Base-by-base conservation (phyloP, 129 eudicot species). In the Chrysanthemum lavandulifolium region DNA sequence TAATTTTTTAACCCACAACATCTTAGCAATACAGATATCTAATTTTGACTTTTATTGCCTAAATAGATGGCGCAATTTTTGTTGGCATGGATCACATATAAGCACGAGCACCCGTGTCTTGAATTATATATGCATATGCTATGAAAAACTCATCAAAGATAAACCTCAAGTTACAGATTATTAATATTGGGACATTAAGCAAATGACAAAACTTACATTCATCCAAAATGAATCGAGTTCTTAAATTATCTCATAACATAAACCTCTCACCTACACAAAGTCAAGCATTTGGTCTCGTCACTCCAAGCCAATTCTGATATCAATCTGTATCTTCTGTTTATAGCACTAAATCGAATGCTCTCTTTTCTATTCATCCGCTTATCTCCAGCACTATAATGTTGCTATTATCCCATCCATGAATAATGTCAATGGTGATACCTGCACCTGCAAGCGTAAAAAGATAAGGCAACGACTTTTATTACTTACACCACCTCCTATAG, bases 211-310 rank as follows among this genome's bases (percentile, higher is more conserved):
- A 53, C 56, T 19, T 13, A 15, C 16, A 13, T 57, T n/a, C 23
- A 23, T 15, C 65, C 54, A 1, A 33, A 55, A 52, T 61, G 19
- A 51, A 52, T 52, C 19, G 63, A 33, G 66, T 61, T 21, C 51
- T 71, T 70, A 36, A 36, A 69, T 61, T 15, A 70, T 70, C 51
- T 62, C 47, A 40, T 70, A 53, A 53, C 60, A 69, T 61, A 61
- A 77, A 53, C 72, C 61, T 59, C 10, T 69, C 59, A 36, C 53
- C 48, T 50, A 69, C 64, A 33, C 69, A 69, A 69, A 51, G 56
- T 61, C 65, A 5, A 69, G 25, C 71, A 33, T 58, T 27, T 0
- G 29, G 31, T 15, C 18, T 14, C 16, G 13, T 31, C 36, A 13
- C 64, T 52, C 73, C 36, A 54, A 36, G 36, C 51, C 61, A 15